phyloP scores from a whole-genome alignment of 148 eudicot genomes.

The Heliamphora exappendiculata region DNA sequence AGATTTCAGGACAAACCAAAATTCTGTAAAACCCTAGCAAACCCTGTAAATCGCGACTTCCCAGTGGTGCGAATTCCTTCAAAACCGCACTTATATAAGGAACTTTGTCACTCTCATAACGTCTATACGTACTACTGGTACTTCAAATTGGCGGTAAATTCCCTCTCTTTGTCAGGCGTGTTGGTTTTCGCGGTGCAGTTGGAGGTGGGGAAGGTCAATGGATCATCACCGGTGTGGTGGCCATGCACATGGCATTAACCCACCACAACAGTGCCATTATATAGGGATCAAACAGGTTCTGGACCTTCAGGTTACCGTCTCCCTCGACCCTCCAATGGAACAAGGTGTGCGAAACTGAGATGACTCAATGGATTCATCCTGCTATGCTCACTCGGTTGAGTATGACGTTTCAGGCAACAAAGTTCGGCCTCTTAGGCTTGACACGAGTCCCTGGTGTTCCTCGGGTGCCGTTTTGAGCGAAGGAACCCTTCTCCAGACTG shows the following conservation, averaged over 20 bases:
- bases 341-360: not conserved
- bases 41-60: not conserved
- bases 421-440: constrained; percentile 31
- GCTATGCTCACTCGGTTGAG: constrained; percentile 66
- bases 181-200: not conserved
- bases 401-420: constrained; percentile 32
- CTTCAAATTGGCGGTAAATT: constrained; percentile 10
- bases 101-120: not conserved
- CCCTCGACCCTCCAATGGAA: constrained; percentile 21
- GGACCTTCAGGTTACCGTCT: constrained; percentile 44
- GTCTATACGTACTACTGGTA: constrained; percentile 9
- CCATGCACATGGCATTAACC: constrained; percentile 63
- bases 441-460: constrained; percentile 47
- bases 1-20: not conserved
- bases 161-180: not conserved
- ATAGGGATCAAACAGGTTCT: constrained; percentile 38
- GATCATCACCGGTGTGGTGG: constrained; percentile 58
- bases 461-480: constrained; percentile 49
- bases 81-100: not conserved
- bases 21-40: not conserved
- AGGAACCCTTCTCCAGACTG: constrained; percentile 54
- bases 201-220: constrained; percentile 25
- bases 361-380: constrained; percentile 24
- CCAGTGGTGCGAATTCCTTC: not conserved
- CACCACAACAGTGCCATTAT: constrained; percentile 43